phyloP scores from a whole-genome alignment of 306 rosid species.

The Mucuna pruriens region DNA sequence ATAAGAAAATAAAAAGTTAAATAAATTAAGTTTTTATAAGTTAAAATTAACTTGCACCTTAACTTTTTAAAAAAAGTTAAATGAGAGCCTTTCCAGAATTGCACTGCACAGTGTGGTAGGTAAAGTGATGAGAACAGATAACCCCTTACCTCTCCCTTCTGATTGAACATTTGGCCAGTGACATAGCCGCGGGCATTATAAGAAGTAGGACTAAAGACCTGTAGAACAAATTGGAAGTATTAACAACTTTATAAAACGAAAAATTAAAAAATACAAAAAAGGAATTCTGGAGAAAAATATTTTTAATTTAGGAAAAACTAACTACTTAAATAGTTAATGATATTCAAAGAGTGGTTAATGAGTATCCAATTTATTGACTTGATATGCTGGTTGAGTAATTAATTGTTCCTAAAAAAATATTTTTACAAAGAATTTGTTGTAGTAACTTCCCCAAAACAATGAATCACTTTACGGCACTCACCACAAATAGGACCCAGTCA shows the following conservation, averaged over 20 bases:
- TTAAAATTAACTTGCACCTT: too few relatives aligned
- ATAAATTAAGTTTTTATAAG: too few relatives aligned
- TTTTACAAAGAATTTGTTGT: slow-evolving; percentile 8
- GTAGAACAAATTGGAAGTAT: slow-evolving; percentile 29
- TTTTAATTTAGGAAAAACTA: background rate
- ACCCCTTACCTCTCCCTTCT: slow-evolving; percentile 80
- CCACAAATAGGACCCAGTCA: slow-evolving; percentile 88
- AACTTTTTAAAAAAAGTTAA: too few relatives aligned
- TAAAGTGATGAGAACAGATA: background rate
- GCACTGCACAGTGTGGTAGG: background rate
- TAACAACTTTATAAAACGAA: slow-evolving; percentile 34
- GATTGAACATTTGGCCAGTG: slow-evolving; percentile 81
- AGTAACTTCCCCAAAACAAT: background rate
- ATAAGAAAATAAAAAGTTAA: too few relatives aligned
- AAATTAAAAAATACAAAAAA: background rate
- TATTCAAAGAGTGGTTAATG: background rate
- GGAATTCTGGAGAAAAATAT: background rate
- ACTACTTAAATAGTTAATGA: slow-evolving; percentile 1
- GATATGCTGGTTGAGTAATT: slow-evolving; percentile 12
- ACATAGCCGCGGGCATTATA: slow-evolving; percentile 72
- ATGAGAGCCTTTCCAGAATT: background rate
- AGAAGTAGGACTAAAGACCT: slow-evolving; percentile 68
- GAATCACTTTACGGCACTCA: slow-evolving; percentile 44
- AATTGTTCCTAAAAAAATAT: background rate
- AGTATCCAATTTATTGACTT: slow-evolving; percentile 20